Evolutionary conservation across 768 basidiomycete genomes (phyloP).

Genomic region (Serendipita vermifera): DNA sequence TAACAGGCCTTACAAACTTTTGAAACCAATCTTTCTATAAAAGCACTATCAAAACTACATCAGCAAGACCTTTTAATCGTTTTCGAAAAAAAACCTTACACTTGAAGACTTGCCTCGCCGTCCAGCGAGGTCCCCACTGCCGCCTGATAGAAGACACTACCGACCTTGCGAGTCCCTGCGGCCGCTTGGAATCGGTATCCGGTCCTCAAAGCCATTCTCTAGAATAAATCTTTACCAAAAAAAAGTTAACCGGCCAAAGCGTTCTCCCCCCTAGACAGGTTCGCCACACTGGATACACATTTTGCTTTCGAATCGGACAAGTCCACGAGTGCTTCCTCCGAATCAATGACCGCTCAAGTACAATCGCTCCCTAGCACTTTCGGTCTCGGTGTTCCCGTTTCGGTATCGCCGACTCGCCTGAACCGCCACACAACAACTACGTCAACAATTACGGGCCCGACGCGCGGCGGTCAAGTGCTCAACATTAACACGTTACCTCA

Average conservation of each 20-base stretch:
- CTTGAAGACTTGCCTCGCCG: not conserved
- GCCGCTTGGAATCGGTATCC: constrained; percentile 9
- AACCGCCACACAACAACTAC: too few species aligned
- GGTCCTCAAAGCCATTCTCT: not conserved
- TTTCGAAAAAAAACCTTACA: not conserved
- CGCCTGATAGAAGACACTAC: constrained; percentile 4
- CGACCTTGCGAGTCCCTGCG: constrained; percentile 8
- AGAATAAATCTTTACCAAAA: not conserved
- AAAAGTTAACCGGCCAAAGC: not conserved
- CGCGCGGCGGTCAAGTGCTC: not conserved
- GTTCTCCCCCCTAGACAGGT: not conserved
- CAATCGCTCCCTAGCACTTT: constrained; percentile 5
- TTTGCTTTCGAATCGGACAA: not conserved
- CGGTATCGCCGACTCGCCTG: too few species aligned
- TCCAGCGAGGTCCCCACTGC: not conserved
- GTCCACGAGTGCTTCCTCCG: not conserved
- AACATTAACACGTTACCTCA: not conserved
- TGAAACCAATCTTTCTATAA: not conserved
- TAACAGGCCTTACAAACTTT: not conserved
- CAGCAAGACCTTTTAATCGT: not conserved
- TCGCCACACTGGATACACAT: not conserved
- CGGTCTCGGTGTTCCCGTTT: not conserved
- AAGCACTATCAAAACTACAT: not conserved
- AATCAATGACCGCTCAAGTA: constrained; percentile 5
- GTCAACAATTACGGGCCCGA: not conserved